These are phyloP conservation scores for Thermomyces lanuginosus DNA, from an alignment of 2,329 filamentous ascomycete genomes.

Conservation along the genomic window DNA sequence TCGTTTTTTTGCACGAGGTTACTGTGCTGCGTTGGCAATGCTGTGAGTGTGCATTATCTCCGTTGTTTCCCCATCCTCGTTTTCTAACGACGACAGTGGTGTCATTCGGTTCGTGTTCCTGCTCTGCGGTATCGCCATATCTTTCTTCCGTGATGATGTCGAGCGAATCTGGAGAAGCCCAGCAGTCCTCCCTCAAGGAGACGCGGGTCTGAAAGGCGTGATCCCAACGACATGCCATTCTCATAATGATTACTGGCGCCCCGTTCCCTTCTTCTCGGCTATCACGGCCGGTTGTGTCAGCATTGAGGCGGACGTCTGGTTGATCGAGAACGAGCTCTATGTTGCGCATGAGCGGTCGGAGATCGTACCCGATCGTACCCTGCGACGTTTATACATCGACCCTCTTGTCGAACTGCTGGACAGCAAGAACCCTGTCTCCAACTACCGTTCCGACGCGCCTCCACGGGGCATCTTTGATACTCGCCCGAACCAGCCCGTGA, in stretches of 20 bases:
- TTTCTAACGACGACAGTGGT: conserved; percentile 14
- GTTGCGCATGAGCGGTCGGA: conserved; percentile 45
- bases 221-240: conserved; percentile 17
- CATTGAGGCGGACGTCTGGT: conserved; percentile 33
- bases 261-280: conserved; percentile 24
- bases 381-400: conserved; percentile 43
- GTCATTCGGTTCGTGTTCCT: conserved; percentile 26
- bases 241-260: conserved; percentile 30
- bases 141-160: conserved; percentile 28
- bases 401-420: conserved; percentile 45
- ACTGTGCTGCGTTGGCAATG: conserved; percentile 14
- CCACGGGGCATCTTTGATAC: conserved; percentile 39
- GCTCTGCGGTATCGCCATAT: conserved; percentile 20
- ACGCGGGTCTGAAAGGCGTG: conserved; percentile 4
- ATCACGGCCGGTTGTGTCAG: conserved; percentile 26
- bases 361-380: conserved; percentile 22
- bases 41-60: conserved; percentile 4
- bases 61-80: not conserved
- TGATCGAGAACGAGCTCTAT: conserved; percentile 36
- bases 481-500: conserved; percentile 37
- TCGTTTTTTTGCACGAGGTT: not conserved
- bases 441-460: conserved; percentile 6
- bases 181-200: no score
- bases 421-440: conserved; percentile 30
- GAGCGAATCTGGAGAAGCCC: conserved; percentile 21